Conservation (phyloP, 1,139 yeast genomes). For the Saccharomyces pastorianus region DNA sequence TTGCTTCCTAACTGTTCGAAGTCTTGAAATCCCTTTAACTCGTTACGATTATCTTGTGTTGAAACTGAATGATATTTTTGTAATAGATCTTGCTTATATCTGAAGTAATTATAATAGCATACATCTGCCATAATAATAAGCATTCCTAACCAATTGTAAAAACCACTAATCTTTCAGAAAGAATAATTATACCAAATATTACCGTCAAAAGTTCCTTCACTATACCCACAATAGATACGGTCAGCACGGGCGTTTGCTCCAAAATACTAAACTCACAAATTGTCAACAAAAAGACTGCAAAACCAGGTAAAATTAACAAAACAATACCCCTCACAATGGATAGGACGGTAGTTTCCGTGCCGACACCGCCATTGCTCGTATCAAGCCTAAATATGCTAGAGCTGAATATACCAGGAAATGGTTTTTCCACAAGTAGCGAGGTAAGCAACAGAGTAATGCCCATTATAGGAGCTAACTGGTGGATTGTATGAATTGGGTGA, state of each 20-base stretch:
- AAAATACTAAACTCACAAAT: constrained; percentile 78
- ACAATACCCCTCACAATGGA: constrained; percentile 39
- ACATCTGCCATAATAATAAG: constrained; percentile 69
- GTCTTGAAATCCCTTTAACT: background rate
- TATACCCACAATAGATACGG: constrained; percentile 84
- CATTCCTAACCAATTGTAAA: constrained; percentile 69
- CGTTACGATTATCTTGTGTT: background rate
- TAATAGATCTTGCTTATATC: constrained; percentile 35
- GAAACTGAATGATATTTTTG: constrained; percentile 2
- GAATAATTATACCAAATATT: constrained; percentile 56
- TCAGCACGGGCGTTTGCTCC: constrained; percentile 74
- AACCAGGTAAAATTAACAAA: constrained; percentile 69
- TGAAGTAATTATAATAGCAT: constrained; percentile 66
- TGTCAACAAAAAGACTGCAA: constrained; percentile 84
- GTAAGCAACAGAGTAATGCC: constrained; percentile 49
- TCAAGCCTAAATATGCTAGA: constrained; percentile 19
- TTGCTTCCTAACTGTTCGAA: background rate
- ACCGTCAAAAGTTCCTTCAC: constrained; percentile 86
- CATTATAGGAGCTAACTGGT: constrained; percentile 82
- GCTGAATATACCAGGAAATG: constrained; percentile 22
- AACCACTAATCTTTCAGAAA: constrained; percentile 59
- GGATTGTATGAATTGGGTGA: constrained; percentile 77
- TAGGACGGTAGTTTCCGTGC: constrained; percentile 20
- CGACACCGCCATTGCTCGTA: constrained; percentile 3
- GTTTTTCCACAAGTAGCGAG: constrained; percentile 26